phyloP scores from a whole-genome alignment of 2,329 filamentous ascomycete genomes.

The Chaetomiaceae sp. region DNA sequence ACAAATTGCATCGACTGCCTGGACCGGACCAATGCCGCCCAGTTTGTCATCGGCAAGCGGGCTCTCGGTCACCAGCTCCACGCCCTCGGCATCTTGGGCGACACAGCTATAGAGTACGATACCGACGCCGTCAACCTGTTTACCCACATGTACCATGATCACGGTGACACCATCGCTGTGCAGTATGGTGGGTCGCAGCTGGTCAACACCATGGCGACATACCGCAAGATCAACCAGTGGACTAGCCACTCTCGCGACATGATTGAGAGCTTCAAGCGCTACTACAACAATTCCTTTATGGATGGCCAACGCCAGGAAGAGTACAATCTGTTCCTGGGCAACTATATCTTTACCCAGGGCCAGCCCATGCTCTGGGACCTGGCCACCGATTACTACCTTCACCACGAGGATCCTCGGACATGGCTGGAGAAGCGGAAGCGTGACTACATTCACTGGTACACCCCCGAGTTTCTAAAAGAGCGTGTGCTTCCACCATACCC shows the following conservation, averaged over 20 bases:
- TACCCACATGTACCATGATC: constrained; percentile 97
- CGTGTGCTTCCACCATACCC: constrained; percentile 51
- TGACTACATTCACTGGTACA: constrained; percentile 89
- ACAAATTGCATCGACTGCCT: constrained; percentile 99
- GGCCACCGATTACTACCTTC: constrained; percentile 90
- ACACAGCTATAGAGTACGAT: constrained; percentile 78
- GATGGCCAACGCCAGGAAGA: constrained; percentile 97
- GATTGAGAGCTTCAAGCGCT: constrained; percentile 98
- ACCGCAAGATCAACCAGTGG: constrained; percentile 98
- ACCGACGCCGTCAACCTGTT: constrained; percentile 95
- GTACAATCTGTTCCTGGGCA: constrained; percentile 94
- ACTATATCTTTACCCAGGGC: constrained; percentile 82
- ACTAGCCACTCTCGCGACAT: constrained; percentile 95
- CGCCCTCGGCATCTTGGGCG: constrained; percentile 79
- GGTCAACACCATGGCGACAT: constrained; percentile 99
- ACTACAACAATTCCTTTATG: constrained; percentile 95
- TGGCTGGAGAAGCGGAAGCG: constrained; percentile 60
- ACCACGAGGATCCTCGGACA: constrained; percentile 76
- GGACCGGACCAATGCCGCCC: constrained; percentile 93
- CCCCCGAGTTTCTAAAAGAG: constrained; percentile 63
- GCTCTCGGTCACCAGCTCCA: constrained; percentile 89
- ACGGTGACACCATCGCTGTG: constrained; percentile 95
- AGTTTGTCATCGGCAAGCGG: constrained; percentile 95
- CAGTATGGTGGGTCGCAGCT: constrained; percentile 97
- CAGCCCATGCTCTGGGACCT: constrained; percentile 98